Evolutionary conservation across 2,329 filamentous ascomycete genomes (phyloP), one percentile per base, ranked within the genome.

Genomic region (Hymenoscyphus fructigenus): DNA sequence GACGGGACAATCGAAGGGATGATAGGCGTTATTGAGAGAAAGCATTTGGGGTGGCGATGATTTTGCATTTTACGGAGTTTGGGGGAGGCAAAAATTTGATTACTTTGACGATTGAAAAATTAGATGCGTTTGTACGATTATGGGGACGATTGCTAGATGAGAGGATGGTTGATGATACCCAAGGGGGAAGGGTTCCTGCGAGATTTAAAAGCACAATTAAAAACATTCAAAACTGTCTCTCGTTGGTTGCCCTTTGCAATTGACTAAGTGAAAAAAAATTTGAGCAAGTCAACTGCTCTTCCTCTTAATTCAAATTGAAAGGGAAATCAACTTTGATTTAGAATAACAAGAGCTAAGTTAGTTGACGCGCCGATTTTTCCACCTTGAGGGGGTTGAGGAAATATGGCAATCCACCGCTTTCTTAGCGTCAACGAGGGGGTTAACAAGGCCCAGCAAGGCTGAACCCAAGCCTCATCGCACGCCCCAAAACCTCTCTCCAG

Each of bases 11-110:
- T 36, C 41, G 65, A 38, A 65, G 65, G 53, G 69, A 70, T 59
- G 60, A 71, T 59, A 59, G 68, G 47, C 64, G 67, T 60, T 64
- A 65, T 63, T 69, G 60, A 64, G 58, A 50, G 17, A 32, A 5
- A 57, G 36, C 41, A 44, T 60, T 50, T 28, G 61, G 55, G 36
- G 47, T 12, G 44, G 29, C 20, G 20, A 36, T 28, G 6, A 20
- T 47, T 36, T 57, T 57, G 26, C 57, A 55, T 36, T 36, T 50
- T 34, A 28, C 10, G 59, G 53, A 56, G 59, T 63, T 32, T 32
- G 38, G 61, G 38, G 61, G 61, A 44, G 23, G 60, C 32, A 20
- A 50, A 29, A 29, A 36, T 20, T 29, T 36, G 59, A 61, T 23
- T 34, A 6, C 10, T 2, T 32, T 36, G 15, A 59, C 23, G 57